Percentiles rank a stretch among this genome's conserved stretches.
Evolutionary conservation across 495 filamentous ascomycete species (phyloP).

Genomic region (Bryoglossum gracile): DNA sequence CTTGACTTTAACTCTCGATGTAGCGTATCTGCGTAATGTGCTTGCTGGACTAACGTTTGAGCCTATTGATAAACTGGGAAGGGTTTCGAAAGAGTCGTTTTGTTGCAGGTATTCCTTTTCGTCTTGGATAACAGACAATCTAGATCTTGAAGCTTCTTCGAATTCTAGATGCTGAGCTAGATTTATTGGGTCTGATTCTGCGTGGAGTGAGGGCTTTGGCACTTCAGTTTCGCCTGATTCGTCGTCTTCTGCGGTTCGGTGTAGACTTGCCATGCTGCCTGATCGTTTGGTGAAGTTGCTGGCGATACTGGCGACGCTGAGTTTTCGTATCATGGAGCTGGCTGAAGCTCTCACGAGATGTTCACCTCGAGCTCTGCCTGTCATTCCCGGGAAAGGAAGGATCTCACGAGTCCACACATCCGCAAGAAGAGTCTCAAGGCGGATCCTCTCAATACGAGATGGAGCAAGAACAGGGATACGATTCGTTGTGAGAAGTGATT

Average conservation of each 20-base stretch:
- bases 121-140: slow-evolving; percentile 22
- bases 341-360: slow-evolving; percentile 60
- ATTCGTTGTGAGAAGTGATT: slow-evolving; percentile 60
- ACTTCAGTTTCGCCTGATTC: slow-evolving; percentile 3
- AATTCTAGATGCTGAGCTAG: neutral
- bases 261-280: slow-evolving; percentile 39
- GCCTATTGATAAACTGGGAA: neutral
- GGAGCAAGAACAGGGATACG: slow-evolving; percentile 59
- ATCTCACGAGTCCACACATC: slow-evolving; percentile 82
- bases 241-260: slow-evolving; percentile 16
- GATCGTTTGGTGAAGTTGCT: slow-evolving; percentile 58
- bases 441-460: slow-evolving; percentile 64
- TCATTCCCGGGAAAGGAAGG: slow-evolving; percentile 83
- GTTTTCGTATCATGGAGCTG: slow-evolving; percentile 73
- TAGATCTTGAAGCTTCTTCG: slow-evolving; percentile 9
- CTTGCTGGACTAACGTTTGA: slow-evolving; percentile 8
- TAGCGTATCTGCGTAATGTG: slow-evolving; percentile 15
- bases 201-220: neutral
- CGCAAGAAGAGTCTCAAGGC: slow-evolving; percentile 63
- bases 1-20: slow-evolving; percentile 9
- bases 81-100: slow-evolving; percentile 9
- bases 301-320: slow-evolving; percentile 66
- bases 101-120: slow-evolving; percentile 15
- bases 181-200: slow-evolving; percentile 1
- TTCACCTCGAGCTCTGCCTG: slow-evolving; percentile 51